Evolutionary conservation across 495 filamentous ascomycete species (phyloP).

Genomic region (Tuber melanosporum): DNA sequence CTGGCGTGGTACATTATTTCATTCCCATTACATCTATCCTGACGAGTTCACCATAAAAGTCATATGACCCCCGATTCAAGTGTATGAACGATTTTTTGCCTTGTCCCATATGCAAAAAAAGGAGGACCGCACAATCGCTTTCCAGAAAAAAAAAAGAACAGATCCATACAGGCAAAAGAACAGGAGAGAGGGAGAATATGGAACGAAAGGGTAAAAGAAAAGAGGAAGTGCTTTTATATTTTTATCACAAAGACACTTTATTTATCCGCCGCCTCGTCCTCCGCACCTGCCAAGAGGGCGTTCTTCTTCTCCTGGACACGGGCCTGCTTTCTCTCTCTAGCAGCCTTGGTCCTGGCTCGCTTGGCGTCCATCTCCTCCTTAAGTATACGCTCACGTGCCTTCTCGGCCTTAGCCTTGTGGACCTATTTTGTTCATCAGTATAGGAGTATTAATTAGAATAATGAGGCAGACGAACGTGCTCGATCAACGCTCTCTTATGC

Average conservation of each 20-base stretch:
- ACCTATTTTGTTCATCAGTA: conserved; percentile 55
- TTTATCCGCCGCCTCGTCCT: conserved; percentile 50
- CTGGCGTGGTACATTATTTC: background rate
- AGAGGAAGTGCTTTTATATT: conserved; percentile 21
- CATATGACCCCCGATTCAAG: background rate
- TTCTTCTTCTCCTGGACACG: conserved; percentile 83
- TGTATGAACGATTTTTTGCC: background rate
- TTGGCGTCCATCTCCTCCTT: conserved; percentile 99
- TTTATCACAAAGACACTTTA: conserved; percentile 30
- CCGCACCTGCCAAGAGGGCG: conserved; percentile 65
- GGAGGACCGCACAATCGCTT: background rate
- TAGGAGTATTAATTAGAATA: background rate
- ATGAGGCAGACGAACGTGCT: conserved; percentile 76
- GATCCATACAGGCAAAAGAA: conserved; percentile 15
- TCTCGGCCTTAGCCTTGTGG: conserved; percentile 99
- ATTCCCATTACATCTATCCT: background rate
- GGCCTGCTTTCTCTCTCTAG: conserved; percentile 90
- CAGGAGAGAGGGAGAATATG: conserved; percentile 2
- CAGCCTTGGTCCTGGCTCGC: conserved; percentile 99
- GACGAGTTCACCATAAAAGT: background rate
- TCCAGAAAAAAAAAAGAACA: conserved; percentile 14
- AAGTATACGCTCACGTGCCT: conserved; percentile 81
- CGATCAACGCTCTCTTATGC: conserved; percentile 99
- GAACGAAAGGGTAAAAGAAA: conserved; percentile 5
- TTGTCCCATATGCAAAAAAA: background rate